These are phyloP conservation scores for Hymenoscyphus scutula DNA, from an alignment of 2,329 filamentous ascomycete genomes.

Conservation along the genomic window DNA sequence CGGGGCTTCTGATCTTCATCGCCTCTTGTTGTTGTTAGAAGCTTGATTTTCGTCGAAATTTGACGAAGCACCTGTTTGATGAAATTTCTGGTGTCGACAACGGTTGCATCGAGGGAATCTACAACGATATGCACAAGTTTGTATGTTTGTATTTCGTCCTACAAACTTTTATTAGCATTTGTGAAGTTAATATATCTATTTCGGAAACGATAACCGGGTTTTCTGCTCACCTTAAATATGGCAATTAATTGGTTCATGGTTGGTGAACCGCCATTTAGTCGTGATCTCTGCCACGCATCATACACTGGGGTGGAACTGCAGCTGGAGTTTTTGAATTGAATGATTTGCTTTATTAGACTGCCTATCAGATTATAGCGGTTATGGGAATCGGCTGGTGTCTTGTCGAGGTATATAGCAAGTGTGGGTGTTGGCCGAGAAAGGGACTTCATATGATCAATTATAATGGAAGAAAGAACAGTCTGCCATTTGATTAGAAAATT, in stretches of 20 bases:
- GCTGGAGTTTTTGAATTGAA: slow-evolving; percentile 15
- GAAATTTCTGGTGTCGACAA: slow-evolving; percentile 12
- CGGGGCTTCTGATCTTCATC: slow-evolving; percentile 5
- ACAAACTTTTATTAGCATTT: neutral
- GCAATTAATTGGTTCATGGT: neutral
- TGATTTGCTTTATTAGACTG: slow-evolving; percentile 38
- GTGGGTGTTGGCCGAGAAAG: slow-evolving; percentile 6
- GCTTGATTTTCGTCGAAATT: slow-evolving; percentile 11
- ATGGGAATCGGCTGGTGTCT: slow-evolving; percentile 11
- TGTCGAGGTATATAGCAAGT: slow-evolving; percentile 22
- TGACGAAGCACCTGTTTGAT: slow-evolving; percentile 14
- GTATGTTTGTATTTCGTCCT: slow-evolving; percentile 23
- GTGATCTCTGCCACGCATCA: slow-evolving; percentile 17
- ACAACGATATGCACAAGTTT: slow-evolving; percentile 20
- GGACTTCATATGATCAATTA: slow-evolving; percentile 13
- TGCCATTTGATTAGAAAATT: slow-evolving; percentile 4
- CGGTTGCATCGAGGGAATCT: slow-evolving; percentile 23
- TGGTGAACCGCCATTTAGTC: slow-evolving; percentile 3
- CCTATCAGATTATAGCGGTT: slow-evolving; percentile 27
- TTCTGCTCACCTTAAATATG: slow-evolving; percentile 11
- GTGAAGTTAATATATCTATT: neutral
- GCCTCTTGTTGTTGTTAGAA: slow-evolving; percentile 19
- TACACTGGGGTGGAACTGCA: slow-evolving; percentile 9
- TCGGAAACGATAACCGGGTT: neutral
- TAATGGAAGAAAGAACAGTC: slow-evolving; percentile 21